phyloP scores from a whole-genome alignment of 371 early-diverging fungal species.

The Coemansia sp. region DNA sequence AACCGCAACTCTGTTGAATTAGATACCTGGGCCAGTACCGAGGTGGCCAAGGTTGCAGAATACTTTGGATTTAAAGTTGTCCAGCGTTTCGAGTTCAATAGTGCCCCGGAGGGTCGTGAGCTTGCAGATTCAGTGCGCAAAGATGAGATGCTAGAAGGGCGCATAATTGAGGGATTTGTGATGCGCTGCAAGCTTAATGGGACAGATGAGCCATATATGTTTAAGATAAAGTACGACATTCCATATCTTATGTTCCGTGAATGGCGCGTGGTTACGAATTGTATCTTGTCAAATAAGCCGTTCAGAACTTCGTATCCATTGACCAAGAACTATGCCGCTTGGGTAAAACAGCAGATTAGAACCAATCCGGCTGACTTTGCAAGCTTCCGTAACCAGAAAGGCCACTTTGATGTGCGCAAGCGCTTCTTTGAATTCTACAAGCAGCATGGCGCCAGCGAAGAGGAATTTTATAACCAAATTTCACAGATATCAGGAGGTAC shows the following conservation, averaged over 20 bases:
- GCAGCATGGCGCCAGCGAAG: constrained; percentile 23
- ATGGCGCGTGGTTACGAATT: constrained; percentile 88
- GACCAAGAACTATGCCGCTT: constrained; percentile 70
- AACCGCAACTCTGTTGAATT: constrained; percentile 76
- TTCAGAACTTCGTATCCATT: constrained; percentile 59
- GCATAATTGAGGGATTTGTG: constrained; percentile 88
- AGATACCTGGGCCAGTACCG: constrained; percentile 64
- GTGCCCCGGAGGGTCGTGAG: constrained; percentile 57
- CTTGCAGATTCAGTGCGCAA: constrained; percentile 66
- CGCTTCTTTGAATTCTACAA: constrained; percentile 62
- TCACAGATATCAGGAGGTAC: constrained; percentile 19
- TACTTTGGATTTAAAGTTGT: constrained; percentile 74
- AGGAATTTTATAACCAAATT: constrained; percentile 19
- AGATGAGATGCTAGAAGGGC: constrained; percentile 63
- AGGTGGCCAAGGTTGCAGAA: constrained; percentile 64
- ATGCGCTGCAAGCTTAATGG: constrained; percentile 67
- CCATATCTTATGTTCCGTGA: constrained; percentile 92
- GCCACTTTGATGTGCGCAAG: constrained; percentile 75
- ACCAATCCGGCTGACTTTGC: constrained; percentile 70
- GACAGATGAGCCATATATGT: constrained; percentile 59
- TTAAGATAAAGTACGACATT: constrained; percentile 91
- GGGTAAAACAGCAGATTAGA: constrained; percentile 64
- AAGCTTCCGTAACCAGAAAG: constrained; percentile 64
- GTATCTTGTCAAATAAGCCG: constrained; percentile 48
- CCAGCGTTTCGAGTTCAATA: constrained; percentile 51